Evolutionary conservation across 768 basidiomycete species (phyloP).

Genomic region (Phylloporus scabripes): DNA sequence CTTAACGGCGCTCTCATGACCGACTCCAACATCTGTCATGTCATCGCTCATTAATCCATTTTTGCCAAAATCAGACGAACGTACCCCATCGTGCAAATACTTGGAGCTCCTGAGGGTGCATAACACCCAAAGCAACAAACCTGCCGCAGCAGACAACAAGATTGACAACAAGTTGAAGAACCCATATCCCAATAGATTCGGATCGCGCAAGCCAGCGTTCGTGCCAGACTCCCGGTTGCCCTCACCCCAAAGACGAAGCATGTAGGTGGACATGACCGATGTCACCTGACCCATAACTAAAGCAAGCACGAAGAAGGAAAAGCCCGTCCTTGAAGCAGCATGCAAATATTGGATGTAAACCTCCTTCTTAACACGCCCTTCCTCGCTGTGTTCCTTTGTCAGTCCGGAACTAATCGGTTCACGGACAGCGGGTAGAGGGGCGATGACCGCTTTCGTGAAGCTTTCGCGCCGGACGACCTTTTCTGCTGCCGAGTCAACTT

Average conservation of each 20-base stretch:
- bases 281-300: conserved; percentile 52
- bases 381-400: conserved; percentile 68
- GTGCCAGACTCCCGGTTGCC: conserved; percentile 57
- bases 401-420: conserved; percentile 41
- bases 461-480: conserved; percentile 54
- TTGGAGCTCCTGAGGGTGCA: conserved; percentile 71
- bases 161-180: conserved; percentile 56
- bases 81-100: conserved; percentile 69
- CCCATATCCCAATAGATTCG: conserved; percentile 62
- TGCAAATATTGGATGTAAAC: conserved; percentile 78
- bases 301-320: conserved; percentile 55
- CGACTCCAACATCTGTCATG: conserved; percentile 62
- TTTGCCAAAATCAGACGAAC: conserved; percentile 17
- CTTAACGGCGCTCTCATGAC: conserved; percentile 79
- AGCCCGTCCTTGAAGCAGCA: conserved; percentile 73
- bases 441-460: conserved; percentile 52
- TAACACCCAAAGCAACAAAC: conserved; percentile 69
- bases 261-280: conserved; percentile 55
- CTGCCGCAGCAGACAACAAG: conserved; percentile 47
- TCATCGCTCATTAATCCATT: background rate
- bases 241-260: conserved; percentile 80
- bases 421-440: conserved; percentile 35
- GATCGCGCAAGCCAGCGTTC: conserved; percentile 50
- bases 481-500: conserved; percentile 31
- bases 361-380: conserved; percentile 69